Evolutionary conservation across 305 asterid genomes (phyloP).

Genomic region (Andrographis paniculata): DNA sequence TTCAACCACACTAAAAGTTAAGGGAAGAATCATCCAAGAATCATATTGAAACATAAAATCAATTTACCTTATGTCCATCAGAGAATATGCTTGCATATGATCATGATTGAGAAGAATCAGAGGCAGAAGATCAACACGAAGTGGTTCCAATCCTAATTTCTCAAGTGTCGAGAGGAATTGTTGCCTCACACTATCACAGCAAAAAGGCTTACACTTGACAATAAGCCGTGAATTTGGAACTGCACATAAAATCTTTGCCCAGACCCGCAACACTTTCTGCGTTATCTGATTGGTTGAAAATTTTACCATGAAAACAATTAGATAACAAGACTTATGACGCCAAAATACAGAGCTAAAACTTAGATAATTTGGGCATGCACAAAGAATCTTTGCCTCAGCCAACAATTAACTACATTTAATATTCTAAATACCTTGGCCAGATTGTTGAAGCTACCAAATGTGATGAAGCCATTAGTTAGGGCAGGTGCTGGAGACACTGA

Average conservation of each 20-base stretch:
- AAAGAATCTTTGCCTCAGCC: background rate
- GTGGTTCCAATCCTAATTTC: slow-evolving; percentile 91
- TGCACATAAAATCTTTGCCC: slow-evolving; percentile 92
- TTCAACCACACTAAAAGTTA: too few relatives aligned
- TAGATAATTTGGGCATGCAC: background rate
- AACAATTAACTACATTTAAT: background rate
- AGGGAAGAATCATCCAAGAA: slow-evolving; percentile 13
- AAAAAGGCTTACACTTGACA: slow-evolving; percentile 92
- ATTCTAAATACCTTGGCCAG: slow-evolving; percentile 77
- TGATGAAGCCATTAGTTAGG: slow-evolving; percentile 79
- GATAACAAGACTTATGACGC: slow-evolving; percentile 7
- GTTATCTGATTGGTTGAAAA: slow-evolving; percentile 57
- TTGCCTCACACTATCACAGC: slow-evolving; percentile 88
- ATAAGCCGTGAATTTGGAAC: slow-evolving; percentile 94
- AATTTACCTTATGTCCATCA: slow-evolving; percentile 92
- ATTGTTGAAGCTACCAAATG: slow-evolving; percentile 99
- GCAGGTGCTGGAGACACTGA: slow-evolving; percentile 83
- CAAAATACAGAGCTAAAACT: background rate
- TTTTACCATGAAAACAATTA: slow-evolving; percentile 14
- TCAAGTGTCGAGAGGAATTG: slow-evolving; percentile 72
- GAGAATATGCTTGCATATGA: slow-evolving; percentile 98
- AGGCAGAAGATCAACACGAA: slow-evolving; percentile 95
- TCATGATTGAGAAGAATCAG: slow-evolving; percentile 96
- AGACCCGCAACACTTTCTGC: slow-evolving; percentile 89
- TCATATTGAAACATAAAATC: slow-evolving; percentile 12